Base-by-base conservation (phyloP, 2,329 filamentous ascomycete genomes). In the Phyllosticta citrichinensis region DNA sequence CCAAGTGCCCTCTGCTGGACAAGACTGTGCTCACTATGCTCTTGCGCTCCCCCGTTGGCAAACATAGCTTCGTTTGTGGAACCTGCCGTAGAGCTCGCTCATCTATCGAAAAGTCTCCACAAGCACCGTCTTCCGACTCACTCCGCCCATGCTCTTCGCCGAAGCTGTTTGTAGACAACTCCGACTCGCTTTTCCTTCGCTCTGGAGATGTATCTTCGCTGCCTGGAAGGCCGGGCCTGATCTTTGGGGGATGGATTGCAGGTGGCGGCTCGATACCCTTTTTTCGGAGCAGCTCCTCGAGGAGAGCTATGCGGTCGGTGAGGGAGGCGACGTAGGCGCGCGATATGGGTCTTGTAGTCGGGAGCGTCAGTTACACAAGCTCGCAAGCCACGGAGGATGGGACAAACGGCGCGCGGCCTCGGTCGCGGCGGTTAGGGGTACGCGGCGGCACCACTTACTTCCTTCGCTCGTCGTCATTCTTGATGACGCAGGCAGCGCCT, bases 311-410 rank as follows among this genome's bases (percentile, higher is more conserved):
- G 4, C 81, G 76, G 24, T 80, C 79, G n/a, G 80, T 80, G 11
- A 83, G 71, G 1, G 80, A 83, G 51, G 78, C 79, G 76, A 82
- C 82, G 68, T 83, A 83, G 58, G 81, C 81, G 67, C 82, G 80
- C 20, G 80, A 83, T 35, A 83, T 82, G 8, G 81, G 81, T 47
- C 81, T 83, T 40, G 27, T 40, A 5, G 53, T 30, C 57, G 35
- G 59, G 62, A 22, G 17, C 24, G 30, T 35, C 25, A 62, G 30
- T 53, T 27, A 52, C 35, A 6, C 10, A 51, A 50, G 27, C 17
- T 22, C 51, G 11, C 20, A 56, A 14, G 47, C 51, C 17, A 1
- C 22, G n/a, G 14, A 9, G 3, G 14, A n/a, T 50, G 17, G 54
- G 24, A 8, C 6, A 30, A 30, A 30, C 27, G 27, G 33, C 33